A percentile compares a stretch with the other conserved stretches of the same genome.
Conservation (phyloP, 805 yeast species). For the Metschnikowia similis region DNA sequence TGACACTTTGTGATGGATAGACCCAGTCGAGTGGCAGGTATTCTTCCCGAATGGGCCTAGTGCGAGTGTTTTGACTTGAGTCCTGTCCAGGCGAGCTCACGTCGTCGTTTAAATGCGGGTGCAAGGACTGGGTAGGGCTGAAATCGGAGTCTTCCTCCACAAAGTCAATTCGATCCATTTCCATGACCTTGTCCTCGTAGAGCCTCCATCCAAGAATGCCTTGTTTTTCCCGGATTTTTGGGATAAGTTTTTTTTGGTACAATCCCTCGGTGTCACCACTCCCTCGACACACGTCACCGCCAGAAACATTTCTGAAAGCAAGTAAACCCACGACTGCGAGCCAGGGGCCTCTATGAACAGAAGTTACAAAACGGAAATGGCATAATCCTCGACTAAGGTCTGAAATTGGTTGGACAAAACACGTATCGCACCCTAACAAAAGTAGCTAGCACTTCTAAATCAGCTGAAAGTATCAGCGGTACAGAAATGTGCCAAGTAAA, state of each 20-base stretch:
- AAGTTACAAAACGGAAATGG: conserved; percentile 53
- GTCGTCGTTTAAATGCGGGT: background rate
- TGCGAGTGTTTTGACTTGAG: background rate
- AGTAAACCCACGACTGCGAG: conserved; percentile 73
- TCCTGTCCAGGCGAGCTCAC: background rate
- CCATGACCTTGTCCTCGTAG: conserved; percentile 60
- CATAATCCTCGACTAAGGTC: background rate
- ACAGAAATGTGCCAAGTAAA: too few species aligned
- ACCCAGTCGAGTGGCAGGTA: too few species aligned
- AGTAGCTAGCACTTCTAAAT: too few species aligned
- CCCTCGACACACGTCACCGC: conserved; percentile 67
- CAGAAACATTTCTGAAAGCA: conserved; percentile 67
- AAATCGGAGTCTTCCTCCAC: conserved; percentile 29
- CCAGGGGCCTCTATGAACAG: conserved; percentile 54
- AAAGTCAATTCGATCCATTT: conserved; percentile 37
- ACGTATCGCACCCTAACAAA: too few species aligned
- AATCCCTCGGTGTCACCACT: conserved; percentile 79
- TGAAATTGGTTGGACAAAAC: too few species aligned
- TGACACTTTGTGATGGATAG: background rate
- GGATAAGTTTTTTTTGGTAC: conserved; percentile 57
- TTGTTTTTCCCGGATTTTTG: conserved; percentile 57
- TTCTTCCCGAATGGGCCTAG: background rate
- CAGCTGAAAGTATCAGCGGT: too few species aligned
- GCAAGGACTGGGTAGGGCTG: background rate
- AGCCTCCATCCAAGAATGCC: conserved; percentile 73